These are phyloP conservation scores for Pseudocercospora fuligena DNA, from an alignment of 2,329 filamentous ascomycete species.

Conservation along the genomic window DNA sequence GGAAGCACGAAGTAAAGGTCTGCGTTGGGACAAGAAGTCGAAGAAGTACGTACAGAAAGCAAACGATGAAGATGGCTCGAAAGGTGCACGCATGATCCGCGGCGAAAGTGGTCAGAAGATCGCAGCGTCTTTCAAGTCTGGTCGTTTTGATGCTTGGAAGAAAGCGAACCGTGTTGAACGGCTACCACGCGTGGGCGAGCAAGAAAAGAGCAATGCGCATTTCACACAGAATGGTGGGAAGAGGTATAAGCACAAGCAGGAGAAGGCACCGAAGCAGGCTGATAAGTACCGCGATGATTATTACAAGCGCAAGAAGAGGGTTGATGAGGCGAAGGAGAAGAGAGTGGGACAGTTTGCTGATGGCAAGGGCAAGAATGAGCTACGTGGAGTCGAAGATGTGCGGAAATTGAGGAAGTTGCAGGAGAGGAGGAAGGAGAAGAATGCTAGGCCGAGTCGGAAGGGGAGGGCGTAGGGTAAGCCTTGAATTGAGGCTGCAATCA, in stretches of 20 bases:
- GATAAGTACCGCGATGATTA: slow-evolving; percentile 94
- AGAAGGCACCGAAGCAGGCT: slow-evolving; percentile 87
- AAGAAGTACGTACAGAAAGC: slow-evolving; percentile 91
- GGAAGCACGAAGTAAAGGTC: slow-evolving; percentile 68
- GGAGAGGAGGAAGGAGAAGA: slow-evolving; percentile 83
- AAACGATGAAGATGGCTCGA: slow-evolving; percentile 93
- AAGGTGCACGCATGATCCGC: slow-evolving; percentile 70
- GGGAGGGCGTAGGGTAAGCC: slow-evolving; percentile 5
- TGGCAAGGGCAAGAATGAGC: slow-evolving; percentile 71
- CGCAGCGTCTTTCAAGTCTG: slow-evolving; percentile 88
- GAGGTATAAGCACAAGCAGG: slow-evolving; percentile 83
- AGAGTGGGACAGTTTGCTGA: slow-evolving; percentile 75
- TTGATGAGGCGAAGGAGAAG: slow-evolving; percentile 85
- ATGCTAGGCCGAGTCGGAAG: slow-evolving; percentile 68
- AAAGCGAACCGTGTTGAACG: slow-evolving; percentile 80
- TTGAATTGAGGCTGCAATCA: too few relatives aligned
- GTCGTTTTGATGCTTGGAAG: slow-evolving; percentile 91
- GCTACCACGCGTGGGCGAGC: slow-evolving; percentile 81
- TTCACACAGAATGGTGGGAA: slow-evolving; percentile 50
- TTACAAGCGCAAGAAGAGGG: slow-evolving; percentile 85
- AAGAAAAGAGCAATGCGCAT: slow-evolving; percentile 58
- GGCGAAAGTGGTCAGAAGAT: slow-evolving; percentile 97
- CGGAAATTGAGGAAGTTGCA: slow-evolving; percentile 78
- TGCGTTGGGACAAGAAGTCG: slow-evolving; percentile 96
- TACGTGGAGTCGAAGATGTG: slow-evolving; percentile 83